Evolutionary conservation across 1,139 yeast genomes (phyloP).

Genomic region (Debaryomyces sp.): DNA sequence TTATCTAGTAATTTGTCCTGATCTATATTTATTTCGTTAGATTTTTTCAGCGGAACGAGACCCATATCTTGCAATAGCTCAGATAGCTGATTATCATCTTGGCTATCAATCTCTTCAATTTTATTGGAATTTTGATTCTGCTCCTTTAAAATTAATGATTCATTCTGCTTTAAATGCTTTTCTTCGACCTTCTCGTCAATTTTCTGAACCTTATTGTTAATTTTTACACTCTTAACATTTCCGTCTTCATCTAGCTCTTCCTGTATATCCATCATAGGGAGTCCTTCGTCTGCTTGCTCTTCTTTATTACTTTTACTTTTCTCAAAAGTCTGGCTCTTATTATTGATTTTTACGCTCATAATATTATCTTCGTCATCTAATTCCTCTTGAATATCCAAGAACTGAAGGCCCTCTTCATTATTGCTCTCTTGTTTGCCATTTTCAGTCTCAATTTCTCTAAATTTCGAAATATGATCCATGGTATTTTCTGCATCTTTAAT

Average conservation of each 20-base stretch:
- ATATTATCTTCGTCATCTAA: constrained; percentile 81
- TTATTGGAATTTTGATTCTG: constrained; percentile 8
- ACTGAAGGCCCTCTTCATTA: constrained; percentile 53
- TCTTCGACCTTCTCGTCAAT: not conserved
- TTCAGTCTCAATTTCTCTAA: constrained; percentile 21
- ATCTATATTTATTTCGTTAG: constrained; percentile 17
- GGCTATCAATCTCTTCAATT: constrained; percentile 14
- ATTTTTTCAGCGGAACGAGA: constrained; percentile 3
- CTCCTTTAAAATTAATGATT: constrained; percentile 2
- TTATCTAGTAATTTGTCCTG: constrained; percentile 27
- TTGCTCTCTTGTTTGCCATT: constrained; percentile 22
- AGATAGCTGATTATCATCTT: constrained; percentile 35
- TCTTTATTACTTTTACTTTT: constrained; percentile 5
- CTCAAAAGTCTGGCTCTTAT: constrained; percentile 8
- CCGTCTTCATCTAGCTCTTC: constrained; percentile 87
- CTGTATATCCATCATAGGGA: constrained; percentile 76
- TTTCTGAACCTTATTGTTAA: constrained; percentile 24
- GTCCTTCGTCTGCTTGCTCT: constrained; percentile 50
- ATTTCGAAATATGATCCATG: constrained; percentile 30
- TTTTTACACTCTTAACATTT: constrained; percentile 50
- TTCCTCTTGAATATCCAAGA: constrained; percentile 82
- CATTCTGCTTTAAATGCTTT: not conserved
- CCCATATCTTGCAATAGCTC: constrained; percentile 57
- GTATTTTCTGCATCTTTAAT: constrained; percentile 48
- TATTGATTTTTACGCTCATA: constrained; percentile 38